phyloP scores from a whole-genome alignment of 164 flowering plant species.

The Protea cynaroides region DNA sequence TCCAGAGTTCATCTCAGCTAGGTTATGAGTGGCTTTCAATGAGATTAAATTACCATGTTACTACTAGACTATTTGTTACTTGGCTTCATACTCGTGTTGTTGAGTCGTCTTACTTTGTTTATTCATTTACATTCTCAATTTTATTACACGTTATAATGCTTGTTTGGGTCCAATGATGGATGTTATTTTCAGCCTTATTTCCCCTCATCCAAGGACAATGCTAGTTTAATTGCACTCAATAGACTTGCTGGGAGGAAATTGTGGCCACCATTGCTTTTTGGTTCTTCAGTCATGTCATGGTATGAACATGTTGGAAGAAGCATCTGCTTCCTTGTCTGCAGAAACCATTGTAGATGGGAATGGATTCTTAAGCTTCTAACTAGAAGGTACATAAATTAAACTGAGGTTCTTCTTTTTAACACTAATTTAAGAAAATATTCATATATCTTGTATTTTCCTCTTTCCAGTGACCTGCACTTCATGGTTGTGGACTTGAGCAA shows the following conservation, averaged over 20 bases:
- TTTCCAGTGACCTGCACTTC: slow-evolving; percentile 44
- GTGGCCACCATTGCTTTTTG: slow-evolving; percentile 72
- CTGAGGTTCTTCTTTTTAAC: not conserved
- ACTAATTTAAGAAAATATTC: not conserved
- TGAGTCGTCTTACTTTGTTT: not conserved
- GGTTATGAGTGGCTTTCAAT: no score
- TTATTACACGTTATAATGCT: not conserved
- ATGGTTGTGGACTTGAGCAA: slow-evolving; percentile 38
- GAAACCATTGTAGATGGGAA: slow-evolving; percentile 71
- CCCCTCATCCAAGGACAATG: slow-evolving; percentile 30
- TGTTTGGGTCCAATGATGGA: not conserved
- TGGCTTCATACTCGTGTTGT: not conserved
- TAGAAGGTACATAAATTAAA: slow-evolving; percentile 36
- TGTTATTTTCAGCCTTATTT: slow-evolving; percentile 53
- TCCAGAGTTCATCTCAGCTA: no score
- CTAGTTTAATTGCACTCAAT: slow-evolving; percentile 31
- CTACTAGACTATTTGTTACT: no score
- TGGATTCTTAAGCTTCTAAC: slow-evolving; percentile 43
- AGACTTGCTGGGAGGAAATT: slow-evolving; percentile 47
- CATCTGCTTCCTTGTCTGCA: slow-evolving; percentile 60
- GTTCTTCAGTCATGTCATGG: slow-evolving; percentile 80
- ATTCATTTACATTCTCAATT: not conserved
- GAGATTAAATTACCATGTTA: no score
- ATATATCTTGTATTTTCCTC: not conserved
- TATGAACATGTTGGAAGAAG: slow-evolving; percentile 83